Conservation (phyloP, 2,329 filamentous ascomycete genomes). For the Drechslera avenae region DNA sequence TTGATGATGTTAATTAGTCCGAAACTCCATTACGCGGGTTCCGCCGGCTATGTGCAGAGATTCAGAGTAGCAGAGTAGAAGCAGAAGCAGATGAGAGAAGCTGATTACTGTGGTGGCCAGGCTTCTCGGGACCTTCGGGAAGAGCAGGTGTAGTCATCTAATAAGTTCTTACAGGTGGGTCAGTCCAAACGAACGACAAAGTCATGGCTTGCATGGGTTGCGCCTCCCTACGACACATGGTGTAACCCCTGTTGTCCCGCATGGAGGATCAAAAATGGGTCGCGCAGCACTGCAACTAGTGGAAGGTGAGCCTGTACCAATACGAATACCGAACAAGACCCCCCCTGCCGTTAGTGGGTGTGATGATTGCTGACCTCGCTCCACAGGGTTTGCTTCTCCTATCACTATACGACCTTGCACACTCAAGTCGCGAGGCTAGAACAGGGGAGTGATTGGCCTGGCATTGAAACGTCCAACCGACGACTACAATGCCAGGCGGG, state of each 20-base stretch:
- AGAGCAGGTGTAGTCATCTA: conserved; percentile 10
- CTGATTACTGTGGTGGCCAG: conserved; percentile 4
- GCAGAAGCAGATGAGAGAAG: neutral
- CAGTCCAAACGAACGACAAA: conserved; percentile 5
- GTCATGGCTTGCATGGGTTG: conserved; percentile 13
- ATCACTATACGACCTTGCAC: conserved; percentile 4
- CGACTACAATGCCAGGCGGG: neutral
- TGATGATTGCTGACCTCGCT: conserved; percentile 6
- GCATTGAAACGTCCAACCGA: neutral
- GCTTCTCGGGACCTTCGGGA: conserved; percentile 3
- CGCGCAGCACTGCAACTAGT: conserved; percentile 11
- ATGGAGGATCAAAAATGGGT: conserved; percentile 24
- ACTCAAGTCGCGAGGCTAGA: neutral
- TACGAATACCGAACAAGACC: neutral
- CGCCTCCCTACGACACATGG: conserved; percentile 14
- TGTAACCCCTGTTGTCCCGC: conserved; percentile 19
- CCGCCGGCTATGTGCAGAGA: neutral
- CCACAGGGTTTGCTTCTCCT: conserved; percentile 7
- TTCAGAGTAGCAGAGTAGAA: conserved; percentile 1
- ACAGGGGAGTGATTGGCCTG: neutral
- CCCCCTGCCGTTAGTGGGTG: conserved; percentile 8
- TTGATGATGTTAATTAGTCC: conserved; percentile 3
- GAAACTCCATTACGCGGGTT: conserved; percentile 9
- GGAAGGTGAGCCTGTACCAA: conserved; percentile 17
- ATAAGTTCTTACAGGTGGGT: conserved; percentile 12